A percentile compares a stretch with the other conserved stretches of the same genome.
Evolutionary conservation across 768 basidiomycete species (phyloP).

Genomic region (Collybia mongolica): DNA sequence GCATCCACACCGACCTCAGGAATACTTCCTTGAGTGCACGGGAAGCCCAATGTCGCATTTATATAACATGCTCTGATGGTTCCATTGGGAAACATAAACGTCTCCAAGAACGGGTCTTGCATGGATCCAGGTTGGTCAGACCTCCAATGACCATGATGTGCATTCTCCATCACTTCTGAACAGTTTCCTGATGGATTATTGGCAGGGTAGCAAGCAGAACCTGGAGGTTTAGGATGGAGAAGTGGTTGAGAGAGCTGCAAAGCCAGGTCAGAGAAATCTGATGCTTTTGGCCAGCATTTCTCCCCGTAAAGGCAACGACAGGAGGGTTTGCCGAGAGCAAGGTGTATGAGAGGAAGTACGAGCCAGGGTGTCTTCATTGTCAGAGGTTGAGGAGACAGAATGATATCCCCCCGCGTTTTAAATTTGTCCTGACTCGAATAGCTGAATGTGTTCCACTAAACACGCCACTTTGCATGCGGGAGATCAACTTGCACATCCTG

Average conservation of each 20-base stretch:
- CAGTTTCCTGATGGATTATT: constrained; percentile 37
- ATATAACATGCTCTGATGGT: constrained; percentile 53
- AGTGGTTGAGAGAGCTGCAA: constrained; percentile 42
- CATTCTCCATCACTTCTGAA: constrained; percentile 22
- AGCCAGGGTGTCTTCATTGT: neutral
- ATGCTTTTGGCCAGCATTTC: constrained; percentile 40
- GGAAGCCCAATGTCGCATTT: constrained; percentile 36
- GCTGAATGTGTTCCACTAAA: too few relatives aligned
- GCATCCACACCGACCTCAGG: constrained; percentile 41
- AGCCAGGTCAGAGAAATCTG: constrained; percentile 29
- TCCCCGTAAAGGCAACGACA: constrained; percentile 40
- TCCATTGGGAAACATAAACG: constrained; percentile 36
- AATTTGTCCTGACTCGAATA: too few relatives aligned
- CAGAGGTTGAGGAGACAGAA: neutral
- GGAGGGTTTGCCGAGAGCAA: neutral
- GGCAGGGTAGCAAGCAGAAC: constrained; percentile 38
- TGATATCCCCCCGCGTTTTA: too few relatives aligned
- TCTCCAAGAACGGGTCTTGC: constrained; percentile 29
- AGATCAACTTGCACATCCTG: too few relatives aligned
- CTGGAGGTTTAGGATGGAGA: constrained; percentile 37
- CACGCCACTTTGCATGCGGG: too few relatives aligned
- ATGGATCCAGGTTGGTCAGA: constrained; percentile 38
- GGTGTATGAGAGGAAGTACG: neutral
- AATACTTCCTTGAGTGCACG: constrained; percentile 44
- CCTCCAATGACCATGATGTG: constrained; percentile 36